Percentiles rank a stretch among this genome's conserved stretches.
Evolutionary conservation across 2,329 filamentous ascomycete genomes (phyloP).

Genomic region (Fusarium tjaetaba): DNA sequence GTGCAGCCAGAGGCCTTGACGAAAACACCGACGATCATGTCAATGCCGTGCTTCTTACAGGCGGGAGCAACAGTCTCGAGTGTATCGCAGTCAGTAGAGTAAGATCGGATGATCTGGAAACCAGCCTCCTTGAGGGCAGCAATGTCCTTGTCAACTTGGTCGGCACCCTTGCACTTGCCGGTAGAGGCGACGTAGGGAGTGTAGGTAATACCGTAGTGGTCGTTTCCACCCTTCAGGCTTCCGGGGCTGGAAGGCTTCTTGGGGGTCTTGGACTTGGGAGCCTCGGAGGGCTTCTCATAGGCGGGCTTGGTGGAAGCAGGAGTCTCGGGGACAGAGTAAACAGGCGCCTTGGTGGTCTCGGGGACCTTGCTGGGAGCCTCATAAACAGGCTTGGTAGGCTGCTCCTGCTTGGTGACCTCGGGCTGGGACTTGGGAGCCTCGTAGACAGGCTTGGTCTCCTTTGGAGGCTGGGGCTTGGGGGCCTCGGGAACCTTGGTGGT

Average conservation of each 20-base stretch:
- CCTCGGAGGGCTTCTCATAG: slow-evolving; percentile 36
- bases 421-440: slow-evolving; percentile 32
- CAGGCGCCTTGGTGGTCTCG: slow-evolving; percentile 10
- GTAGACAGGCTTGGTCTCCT: slow-evolving; percentile 32
- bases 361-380: slow-evolving; percentile 23
- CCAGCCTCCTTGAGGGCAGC: slow-evolving; percentile 69
- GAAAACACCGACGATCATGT: slow-evolving; percentile 89
- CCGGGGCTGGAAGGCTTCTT: slow-evolving; percentile 41
- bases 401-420: slow-evolving; percentile 33
- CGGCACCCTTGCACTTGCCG: slow-evolving; percentile 71
- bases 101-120: slow-evolving; percentile 80
- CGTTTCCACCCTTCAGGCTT: slow-evolving; percentile 54
- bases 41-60: slow-evolving; percentile 72
- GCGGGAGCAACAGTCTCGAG: slow-evolving; percentile 79
- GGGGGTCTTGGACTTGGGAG: slow-evolving; percentile 35
- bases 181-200: slow-evolving; percentile 72
- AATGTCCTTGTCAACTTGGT: slow-evolving; percentile 70
- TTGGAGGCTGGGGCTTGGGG: slow-evolving; percentile 35
- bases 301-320: slow-evolving; percentile 18
- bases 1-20: slow-evolving; percentile 73
- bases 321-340: slow-evolving; percentile 14
- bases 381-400: slow-evolving; percentile 20
- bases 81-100: slow-evolving; percentile 90
- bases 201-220: slow-evolving; percentile 82
- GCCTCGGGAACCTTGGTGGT: slow-evolving; percentile 34